A percentile compares a stretch with the other conserved stretches of the same genome.
Conservation (phyloP, 2,329 filamentous ascomycete genomes). For the Shiraia sp. region DNA sequence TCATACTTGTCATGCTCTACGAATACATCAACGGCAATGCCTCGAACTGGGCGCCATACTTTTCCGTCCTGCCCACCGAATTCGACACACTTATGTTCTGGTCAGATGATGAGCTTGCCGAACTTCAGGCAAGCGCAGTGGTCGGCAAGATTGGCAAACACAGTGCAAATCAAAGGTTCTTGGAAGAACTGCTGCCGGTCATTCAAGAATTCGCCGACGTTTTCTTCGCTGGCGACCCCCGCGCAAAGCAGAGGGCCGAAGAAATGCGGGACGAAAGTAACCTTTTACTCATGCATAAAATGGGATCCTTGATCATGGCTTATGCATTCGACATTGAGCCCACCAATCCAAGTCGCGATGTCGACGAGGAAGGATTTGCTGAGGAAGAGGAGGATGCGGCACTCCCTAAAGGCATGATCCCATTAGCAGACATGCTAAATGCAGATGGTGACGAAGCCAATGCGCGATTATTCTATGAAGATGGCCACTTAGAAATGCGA, state of each 20-base stretch:
- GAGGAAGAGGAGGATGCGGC: constrained; percentile 54
- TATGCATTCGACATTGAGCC: constrained; percentile 84
- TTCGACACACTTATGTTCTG: constrained; percentile 95
- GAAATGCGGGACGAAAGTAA: constrained; percentile 54
- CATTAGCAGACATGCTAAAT: constrained; percentile 87
- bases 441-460: constrained; percentile 84
- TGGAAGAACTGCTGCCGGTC: constrained; percentile 59
- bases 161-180: constrained; percentile 72
- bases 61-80: constrained; percentile 68
- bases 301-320: constrained; percentile 89
- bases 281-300: constrained; percentile 68
- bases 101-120: constrained; percentile 68
- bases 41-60: constrained; percentile 78
- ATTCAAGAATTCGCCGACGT: constrained; percentile 45
- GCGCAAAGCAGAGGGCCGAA: constrained; percentile 33
- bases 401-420: constrained; percentile 79
- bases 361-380: constrained; percentile 59
- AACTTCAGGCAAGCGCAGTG: constrained; percentile 79
- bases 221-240: constrained; percentile 46
- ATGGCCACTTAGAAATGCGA: constrained; percentile 68
- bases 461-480: constrained; percentile 64
- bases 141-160: constrained; percentile 74
- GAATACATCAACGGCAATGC: constrained; percentile 63
- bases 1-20: constrained; percentile 81
- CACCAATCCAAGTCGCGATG: constrained; percentile 49